Evolutionary conservation across 768 basidiomycete genomes (phyloP).

Genomic region (Pholiota microspora): DNA sequence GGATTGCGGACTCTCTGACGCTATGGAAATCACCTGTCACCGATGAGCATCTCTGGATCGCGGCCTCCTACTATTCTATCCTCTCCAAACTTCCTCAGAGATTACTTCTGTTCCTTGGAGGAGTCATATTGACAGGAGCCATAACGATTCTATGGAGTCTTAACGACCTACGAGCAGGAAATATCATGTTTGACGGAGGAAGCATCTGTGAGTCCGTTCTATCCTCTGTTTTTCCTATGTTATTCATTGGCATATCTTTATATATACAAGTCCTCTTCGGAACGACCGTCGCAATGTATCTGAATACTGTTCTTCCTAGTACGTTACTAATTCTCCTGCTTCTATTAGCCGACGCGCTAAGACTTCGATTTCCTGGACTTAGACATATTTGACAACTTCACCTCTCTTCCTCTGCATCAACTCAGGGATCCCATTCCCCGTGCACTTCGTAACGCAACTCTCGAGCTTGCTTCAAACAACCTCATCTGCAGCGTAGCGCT

Average conservation of each 20-base stretch:
- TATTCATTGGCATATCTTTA: constrained; percentile 1
- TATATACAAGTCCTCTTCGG: constrained; percentile 64
- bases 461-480: constrained; percentile 81
- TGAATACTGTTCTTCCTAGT: constrained; percentile 81
- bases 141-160: constrained; percentile 76
- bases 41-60: constrained; percentile 81
- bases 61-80: constrained; percentile 80
- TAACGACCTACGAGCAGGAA: constrained; percentile 72
- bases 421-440: constrained; percentile 61
- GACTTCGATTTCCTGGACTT: not conserved
- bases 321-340: constrained; percentile 25
- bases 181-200: constrained; percentile 90
- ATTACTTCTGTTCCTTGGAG: constrained; percentile 55
- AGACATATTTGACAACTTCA: constrained; percentile 64
- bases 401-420: constrained; percentile 49
- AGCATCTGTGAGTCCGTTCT: constrained; percentile 66
- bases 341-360: constrained; percentile 3
- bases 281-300: constrained; percentile 68
- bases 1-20: constrained; percentile 91
- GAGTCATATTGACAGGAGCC: constrained; percentile 57
- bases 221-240: not conserved
- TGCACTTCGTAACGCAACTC: constrained; percentile 56
- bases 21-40: constrained; percentile 87
- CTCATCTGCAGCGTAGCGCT: constrained; percentile 86
- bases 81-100: constrained; percentile 63